phyloP scores from a whole-genome alignment of 345 rosid species.

The Brassica cretica region DNA sequence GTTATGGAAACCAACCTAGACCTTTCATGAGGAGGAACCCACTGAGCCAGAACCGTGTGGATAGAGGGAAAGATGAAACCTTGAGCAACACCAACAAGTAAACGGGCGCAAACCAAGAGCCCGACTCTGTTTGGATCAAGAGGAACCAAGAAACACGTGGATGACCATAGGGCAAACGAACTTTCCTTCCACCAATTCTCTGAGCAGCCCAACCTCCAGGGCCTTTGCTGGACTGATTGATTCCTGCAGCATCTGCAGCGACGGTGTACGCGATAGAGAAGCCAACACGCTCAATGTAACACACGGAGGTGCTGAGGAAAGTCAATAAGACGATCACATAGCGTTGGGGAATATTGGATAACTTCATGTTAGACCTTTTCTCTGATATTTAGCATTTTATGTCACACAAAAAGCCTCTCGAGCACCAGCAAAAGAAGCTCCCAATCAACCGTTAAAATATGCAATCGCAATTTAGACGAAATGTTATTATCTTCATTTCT shows the following conservation, averaged over 20 bases:
- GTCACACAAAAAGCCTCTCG: conserved; percentile 24
- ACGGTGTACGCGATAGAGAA: conserved; percentile 94
- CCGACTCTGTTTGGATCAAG: conserved; percentile 74
- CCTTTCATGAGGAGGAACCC: conserved; percentile 99
- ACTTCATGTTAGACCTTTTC: conserved; percentile 47
- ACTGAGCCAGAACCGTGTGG: conserved; percentile 94
- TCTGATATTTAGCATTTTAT: conserved; percentile 1
- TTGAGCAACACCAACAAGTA: conserved; percentile 97
- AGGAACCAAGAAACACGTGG: conserved; percentile 79
- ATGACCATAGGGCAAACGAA: conserved; percentile 89
- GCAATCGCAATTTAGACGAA: neutral
- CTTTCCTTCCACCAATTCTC: conserved; percentile 80
- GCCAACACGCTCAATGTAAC: conserved; percentile 95
- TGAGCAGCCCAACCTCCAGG: conserved; percentile 99
- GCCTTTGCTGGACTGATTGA: conserved; percentile 90
- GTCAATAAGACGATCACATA: conserved; percentile 80
- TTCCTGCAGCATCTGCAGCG: conserved; percentile 89
- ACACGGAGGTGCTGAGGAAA: conserved; percentile 78
- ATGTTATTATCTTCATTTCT: neutral
- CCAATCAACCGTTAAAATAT: conserved; percentile 7
- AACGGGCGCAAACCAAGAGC: conserved; percentile 68
- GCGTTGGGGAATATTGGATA: conserved; percentile 69
- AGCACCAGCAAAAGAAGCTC: conserved; percentile 33
- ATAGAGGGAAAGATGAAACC: conserved; percentile 97
- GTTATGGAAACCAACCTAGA: conserved; percentile 96